Evolutionary conservation across 805 yeast genomes (phyloP).

Genomic region (Wickerhamiella domercqiae): DNA sequence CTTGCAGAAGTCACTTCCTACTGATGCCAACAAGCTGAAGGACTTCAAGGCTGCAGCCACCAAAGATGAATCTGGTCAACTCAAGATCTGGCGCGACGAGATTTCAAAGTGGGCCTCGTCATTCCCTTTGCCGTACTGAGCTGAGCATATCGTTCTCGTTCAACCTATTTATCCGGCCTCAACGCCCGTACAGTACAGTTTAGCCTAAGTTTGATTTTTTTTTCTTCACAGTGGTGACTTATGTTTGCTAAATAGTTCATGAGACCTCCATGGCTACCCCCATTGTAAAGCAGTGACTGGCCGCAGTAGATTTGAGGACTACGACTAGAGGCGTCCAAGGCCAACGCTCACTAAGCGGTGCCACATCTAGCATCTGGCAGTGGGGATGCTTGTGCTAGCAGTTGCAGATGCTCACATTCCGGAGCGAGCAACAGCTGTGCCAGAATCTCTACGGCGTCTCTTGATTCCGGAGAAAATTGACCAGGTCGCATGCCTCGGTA

Average conservation of each 20-base stretch:
- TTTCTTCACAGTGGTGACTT: too few species aligned
- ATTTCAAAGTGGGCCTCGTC: slow-evolving; percentile 68
- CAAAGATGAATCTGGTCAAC: slow-evolving; percentile 48
- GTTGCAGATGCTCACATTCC: slow-evolving; percentile 88
- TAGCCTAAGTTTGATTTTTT: too few species aligned
- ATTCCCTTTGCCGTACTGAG: slow-evolving; percentile 28
- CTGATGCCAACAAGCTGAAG: slow-evolving; percentile 80
- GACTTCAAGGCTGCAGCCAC: slow-evolving; percentile 80
- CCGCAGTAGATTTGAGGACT: too few species aligned
- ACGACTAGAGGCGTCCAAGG: too few species aligned
- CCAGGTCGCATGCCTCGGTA: slow-evolving; percentile 76
- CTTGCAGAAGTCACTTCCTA: slow-evolving; percentile 67
- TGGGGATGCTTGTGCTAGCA: slow-evolving; percentile 52
- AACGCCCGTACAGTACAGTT: too few species aligned
- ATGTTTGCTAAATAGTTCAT: too few species aligned
- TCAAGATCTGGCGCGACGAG: slow-evolving; percentile 56
- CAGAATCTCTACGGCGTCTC: slow-evolving; percentile 47
- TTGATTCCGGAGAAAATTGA: slow-evolving; percentile 74
- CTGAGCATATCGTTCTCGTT: not conserved
- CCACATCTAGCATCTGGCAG: too few species aligned
- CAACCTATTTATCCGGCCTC: not conserved
- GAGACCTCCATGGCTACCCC: too few species aligned
- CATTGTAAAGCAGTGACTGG: too few species aligned
- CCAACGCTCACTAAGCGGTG: too few species aligned
- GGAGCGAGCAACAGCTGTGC: slow-evolving; percentile 50